Base-by-base conservation (phyloP, 2,329 filamentous ascomycete genomes). In the Teratosphaeria nubilosa region DNA sequence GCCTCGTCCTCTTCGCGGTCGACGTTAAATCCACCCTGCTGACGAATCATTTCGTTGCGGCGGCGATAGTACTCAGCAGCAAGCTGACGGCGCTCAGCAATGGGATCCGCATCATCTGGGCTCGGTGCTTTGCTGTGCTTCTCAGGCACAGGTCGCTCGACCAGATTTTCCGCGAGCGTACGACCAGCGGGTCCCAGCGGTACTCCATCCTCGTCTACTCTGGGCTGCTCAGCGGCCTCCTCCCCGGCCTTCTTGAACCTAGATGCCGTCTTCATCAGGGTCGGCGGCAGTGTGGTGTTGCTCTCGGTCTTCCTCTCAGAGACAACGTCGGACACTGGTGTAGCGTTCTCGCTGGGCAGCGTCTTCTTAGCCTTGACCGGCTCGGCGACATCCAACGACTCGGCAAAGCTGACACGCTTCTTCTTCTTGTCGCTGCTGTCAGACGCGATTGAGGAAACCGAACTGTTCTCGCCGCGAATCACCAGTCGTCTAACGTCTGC, bases 331-430 rank as follows among this genome's bases (percentile, higher is more conserved):
- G 72, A 72, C 27, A 79, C 63, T 5, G 64, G 63, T 5, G 61
- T 51, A 7, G 59, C 63, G 20, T 63, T 64, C 55, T 66, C 64
- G 24, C 57, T 57, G 27, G 63, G 58, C 37, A 55, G 62, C 63
- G 67, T 66, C 53, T 64, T 64, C 63, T 53, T 72, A 66, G 37
- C 70, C 64, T 53, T 73, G 14, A 59, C 54, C 4, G 65, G 53
- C 53, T 75, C 77, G 31, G 87, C 86, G 62, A 95, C 84, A 65
- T 94, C 88, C 34, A 95, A 76, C 5, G 80, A 78, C 34, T 85
- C 76, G 1, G 90, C 86, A 72, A 96, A 96, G n/a, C 86, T 83
- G 27, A 96, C 91, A 16, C 82, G 86, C 75, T 94, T 95, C 65
- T 74, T 74, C 51, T 73, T 72, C 54, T 72, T 69, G 37, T 73